Percentiles rank a stretch among this genome's conserved stretches.
Evolutionary conservation across 805 yeast genomes (phyloP).

Genomic region (Wickerhamomyces rabaulensis): DNA sequence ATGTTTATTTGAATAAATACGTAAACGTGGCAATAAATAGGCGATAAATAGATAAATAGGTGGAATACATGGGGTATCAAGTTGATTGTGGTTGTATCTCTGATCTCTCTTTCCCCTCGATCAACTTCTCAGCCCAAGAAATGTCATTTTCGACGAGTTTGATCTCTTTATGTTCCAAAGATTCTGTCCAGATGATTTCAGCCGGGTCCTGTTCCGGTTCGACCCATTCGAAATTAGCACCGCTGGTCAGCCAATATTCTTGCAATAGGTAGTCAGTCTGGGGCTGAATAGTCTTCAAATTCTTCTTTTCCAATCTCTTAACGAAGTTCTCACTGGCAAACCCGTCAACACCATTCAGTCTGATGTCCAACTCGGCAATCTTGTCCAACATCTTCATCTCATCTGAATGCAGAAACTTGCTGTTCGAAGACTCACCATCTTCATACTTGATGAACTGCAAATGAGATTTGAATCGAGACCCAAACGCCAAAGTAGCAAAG

Average conservation of each 20-base stretch:
- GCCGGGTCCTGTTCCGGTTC: slow-evolving; percentile 93
- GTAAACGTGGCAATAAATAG: not conserved
- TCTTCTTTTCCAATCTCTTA: slow-evolving; percentile 4
- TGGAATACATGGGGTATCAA: slow-evolving; percentile 1
- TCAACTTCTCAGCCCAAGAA: slow-evolving; percentile 19
- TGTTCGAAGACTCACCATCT: slow-evolving; percentile 56
- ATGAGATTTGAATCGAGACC: slow-evolving; percentile 45
- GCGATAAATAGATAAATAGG: slow-evolving; percentile 1
- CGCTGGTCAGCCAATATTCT: slow-evolving; percentile 85
- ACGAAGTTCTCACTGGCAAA: slow-evolving; percentile 13
- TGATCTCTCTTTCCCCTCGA: slow-evolving; percentile 1
- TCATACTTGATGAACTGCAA: slow-evolving; percentile 58
- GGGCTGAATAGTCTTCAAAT: slow-evolving; percentile 32
- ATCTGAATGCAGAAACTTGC: slow-evolving; percentile 62
- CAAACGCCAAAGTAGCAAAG: slow-evolving; percentile 41
- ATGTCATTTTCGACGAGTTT: slow-evolving; percentile 9
- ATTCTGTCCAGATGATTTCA: slow-evolving; percentile 32
- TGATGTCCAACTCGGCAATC: slow-evolving; percentile 55
- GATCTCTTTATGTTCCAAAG: slow-evolving; percentile 11
- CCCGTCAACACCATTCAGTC: slow-evolving; percentile 17
- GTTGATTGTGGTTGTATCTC: not conserved
- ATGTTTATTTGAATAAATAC: not conserved
- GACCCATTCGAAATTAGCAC: slow-evolving; percentile 83
- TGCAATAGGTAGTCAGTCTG: slow-evolving; percentile 64
- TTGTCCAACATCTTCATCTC: slow-evolving; percentile 63